phyloP scores from a whole-genome alignment of 306 rosid species.

The Vicia villosa region DNA sequence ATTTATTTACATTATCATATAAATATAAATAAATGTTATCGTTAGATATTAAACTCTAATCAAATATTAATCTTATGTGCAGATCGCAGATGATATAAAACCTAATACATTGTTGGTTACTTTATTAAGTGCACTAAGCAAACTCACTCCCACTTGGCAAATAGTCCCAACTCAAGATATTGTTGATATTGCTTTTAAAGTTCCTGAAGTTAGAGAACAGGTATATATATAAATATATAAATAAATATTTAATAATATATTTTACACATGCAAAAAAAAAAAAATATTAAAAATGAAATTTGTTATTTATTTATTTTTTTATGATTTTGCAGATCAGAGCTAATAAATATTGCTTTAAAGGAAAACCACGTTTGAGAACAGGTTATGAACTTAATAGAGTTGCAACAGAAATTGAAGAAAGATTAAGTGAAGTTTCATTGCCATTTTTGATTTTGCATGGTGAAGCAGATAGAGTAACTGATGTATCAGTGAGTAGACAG shows the following conservation, averaged over 20 bases:
- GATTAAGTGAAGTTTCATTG: conserved; percentile 63
- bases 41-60: neutral
- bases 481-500: conserved; percentile 62
- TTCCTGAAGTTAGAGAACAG: conserved; percentile 62
- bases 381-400: conserved; percentile 65
- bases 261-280: neutral
- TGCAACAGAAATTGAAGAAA: conserved; percentile 54
- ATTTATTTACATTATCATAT: too few species aligned
- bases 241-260: too few species aligned
- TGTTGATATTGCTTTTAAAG: conserved; percentile 66
- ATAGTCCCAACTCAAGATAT: conserved; percentile 68
- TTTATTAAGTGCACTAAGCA: conserved; percentile 54
- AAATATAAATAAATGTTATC: too few species aligned
- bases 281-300: neutral
- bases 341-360: conserved; percentile 75
- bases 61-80: conserved; percentile 17
- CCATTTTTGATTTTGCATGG: conserved; percentile 82
- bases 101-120: conserved; percentile 46
- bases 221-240: too few species aligned
- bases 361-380: conserved; percentile 79
- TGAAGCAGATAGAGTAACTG: conserved; percentile 74
- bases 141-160: conserved; percentile 70
- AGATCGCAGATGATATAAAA: conserved; percentile 78
- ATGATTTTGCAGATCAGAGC: conserved; percentile 51
- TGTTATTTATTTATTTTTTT: neutral